Evolutionary conservation across 2,329 filamentous ascomycete genomes (phyloP).

Genomic region (Neopestalotiopsis sp.): DNA sequence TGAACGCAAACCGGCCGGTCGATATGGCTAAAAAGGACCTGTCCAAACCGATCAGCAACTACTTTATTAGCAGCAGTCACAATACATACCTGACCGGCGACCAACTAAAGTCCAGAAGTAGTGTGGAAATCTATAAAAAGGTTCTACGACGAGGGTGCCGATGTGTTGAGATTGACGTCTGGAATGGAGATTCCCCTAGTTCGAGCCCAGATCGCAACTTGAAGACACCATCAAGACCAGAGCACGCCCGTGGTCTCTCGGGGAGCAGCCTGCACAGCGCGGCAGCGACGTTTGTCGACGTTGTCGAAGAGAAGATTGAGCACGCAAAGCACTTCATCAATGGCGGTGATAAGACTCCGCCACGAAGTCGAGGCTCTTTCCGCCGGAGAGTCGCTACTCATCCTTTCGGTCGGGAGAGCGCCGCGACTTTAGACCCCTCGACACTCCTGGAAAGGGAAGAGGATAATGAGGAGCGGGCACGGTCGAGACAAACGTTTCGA

Average conservation of each 20-base stretch:
- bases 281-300: constrained; percentile 45
- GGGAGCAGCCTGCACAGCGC: constrained; percentile 52
- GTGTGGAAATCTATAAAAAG: constrained; percentile 75
- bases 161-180: constrained; percentile 94
- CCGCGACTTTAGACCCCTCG: constrained; percentile 22
- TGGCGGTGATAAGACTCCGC: constrained; percentile 35
- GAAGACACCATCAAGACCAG: constrained; percentile 42
- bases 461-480: constrained; percentile 25
- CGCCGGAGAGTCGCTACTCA: constrained; percentile 28
- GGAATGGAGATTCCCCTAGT: constrained; percentile 69
- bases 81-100: constrained; percentile 92
- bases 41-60: constrained; percentile 78
- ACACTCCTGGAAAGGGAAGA: constrained; percentile 23
- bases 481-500: constrained; percentile 37
- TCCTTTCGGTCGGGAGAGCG: constrained; percentile 25
- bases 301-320: constrained; percentile 40
- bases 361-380: constrained; percentile 34
- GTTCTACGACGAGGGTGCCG: constrained; percentile 79
- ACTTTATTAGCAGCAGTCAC: constrained; percentile 94
- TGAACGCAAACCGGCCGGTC: constrained; percentile 50
- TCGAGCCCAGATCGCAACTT: constrained; percentile 38
- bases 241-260: constrained; percentile 55
- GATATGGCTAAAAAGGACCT: constrained; percentile 58
- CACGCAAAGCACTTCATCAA: constrained; percentile 35
- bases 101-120: constrained; percentile 80